phyloP scores from a whole-genome alignment of 1,139 yeast genomes.

The Eremothecium sinecaudum region DNA sequence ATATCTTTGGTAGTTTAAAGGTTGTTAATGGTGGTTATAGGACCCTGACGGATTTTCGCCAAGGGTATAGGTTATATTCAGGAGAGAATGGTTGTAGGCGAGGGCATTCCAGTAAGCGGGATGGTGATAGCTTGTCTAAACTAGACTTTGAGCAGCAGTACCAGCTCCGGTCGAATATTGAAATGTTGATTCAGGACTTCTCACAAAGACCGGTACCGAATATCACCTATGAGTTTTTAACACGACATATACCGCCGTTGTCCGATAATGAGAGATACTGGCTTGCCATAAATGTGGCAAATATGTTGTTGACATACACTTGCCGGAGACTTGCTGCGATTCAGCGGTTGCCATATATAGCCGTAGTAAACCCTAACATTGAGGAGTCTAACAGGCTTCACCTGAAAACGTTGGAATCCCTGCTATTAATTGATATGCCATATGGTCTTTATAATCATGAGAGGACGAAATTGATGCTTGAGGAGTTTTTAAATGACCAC shows the following conservation, averaged over 20 bases:
- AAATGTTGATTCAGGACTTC: slow-evolving; percentile 27
- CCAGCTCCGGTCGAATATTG: slow-evolving; percentile 26
- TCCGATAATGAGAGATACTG: slow-evolving; percentile 20
- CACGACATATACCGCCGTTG: slow-evolving; percentile 21
- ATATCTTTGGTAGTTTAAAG: no score
- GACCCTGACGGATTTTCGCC: no score
- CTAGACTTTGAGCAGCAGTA: slow-evolving; percentile 24
- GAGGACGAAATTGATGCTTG: slow-evolving; percentile 42
- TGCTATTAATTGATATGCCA: slow-evolving; percentile 40
- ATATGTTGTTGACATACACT: slow-evolving; percentile 36
- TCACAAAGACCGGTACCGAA: slow-evolving; percentile 24
- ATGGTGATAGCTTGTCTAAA: no score
- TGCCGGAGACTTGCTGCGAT: slow-evolving; percentile 53
- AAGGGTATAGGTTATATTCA: no score
- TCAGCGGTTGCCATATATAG: slow-evolving; percentile 69
- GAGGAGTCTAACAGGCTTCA: slow-evolving; percentile 72
- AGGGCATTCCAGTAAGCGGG: no score
- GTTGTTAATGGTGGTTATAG: no score
- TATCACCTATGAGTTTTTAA: slow-evolving; percentile 20
- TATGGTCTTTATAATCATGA: slow-evolving; percentile 46
- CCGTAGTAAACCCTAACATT: slow-evolving; percentile 79
- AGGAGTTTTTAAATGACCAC: slow-evolving; percentile 60
- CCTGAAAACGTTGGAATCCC: slow-evolving; percentile 56
- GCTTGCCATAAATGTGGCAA: slow-evolving; percentile 36
- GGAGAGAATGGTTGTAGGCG: no score